These are phyloP conservation scores for Populus euphratica DNA, from an alignment of 345 rosid species.

Conservation along the genomic window DNA sequence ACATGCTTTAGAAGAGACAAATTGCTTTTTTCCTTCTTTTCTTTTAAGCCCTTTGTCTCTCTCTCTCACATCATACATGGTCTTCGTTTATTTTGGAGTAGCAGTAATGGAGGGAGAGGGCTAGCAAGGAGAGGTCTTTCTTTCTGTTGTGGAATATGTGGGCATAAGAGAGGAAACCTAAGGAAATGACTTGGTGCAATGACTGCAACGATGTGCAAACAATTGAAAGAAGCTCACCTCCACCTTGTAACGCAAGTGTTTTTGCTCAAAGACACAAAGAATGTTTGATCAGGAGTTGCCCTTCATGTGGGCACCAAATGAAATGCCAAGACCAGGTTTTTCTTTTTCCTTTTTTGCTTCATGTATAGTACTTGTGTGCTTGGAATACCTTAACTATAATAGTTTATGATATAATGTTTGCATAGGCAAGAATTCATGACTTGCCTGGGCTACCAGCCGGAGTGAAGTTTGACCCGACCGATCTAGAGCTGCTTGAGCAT, in stretches of 20 bases:
- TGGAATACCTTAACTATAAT: background rate
- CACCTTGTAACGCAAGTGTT: conserved; percentile 18
- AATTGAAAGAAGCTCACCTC: conserved; percentile 45
- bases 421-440: conserved; percentile 70
- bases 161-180: conserved; percentile 30
- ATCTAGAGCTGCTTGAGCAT: conserved; percentile 93
- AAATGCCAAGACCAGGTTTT: conserved; percentile 63
- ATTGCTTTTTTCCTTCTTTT: conserved; percentile 33
- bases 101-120: conserved; percentile 11
- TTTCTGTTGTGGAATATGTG: conserved; percentile 27
- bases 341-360: background rate
- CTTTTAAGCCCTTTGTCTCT: conserved; percentile 15
- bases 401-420: background rate
- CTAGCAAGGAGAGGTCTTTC: conserved; percentile 10
- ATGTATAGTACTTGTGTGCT: background rate
- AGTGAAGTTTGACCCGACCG: conserved; percentile 96
- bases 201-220: conserved; percentile 68
- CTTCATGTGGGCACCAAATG: conserved; percentile 91
- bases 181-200: conserved; percentile 87
- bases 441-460: conserved; percentile 96
- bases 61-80: conserved; percentile 14
- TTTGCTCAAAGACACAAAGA: conserved; percentile 31
- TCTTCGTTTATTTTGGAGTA: conserved; percentile 37
- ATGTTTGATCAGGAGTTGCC: conserved; percentile 51
- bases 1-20: conserved; percentile 45